Evolutionary conservation across 768 basidiomycete species (phyloP).

Genomic region (Xerocomus spinulosus): DNA sequence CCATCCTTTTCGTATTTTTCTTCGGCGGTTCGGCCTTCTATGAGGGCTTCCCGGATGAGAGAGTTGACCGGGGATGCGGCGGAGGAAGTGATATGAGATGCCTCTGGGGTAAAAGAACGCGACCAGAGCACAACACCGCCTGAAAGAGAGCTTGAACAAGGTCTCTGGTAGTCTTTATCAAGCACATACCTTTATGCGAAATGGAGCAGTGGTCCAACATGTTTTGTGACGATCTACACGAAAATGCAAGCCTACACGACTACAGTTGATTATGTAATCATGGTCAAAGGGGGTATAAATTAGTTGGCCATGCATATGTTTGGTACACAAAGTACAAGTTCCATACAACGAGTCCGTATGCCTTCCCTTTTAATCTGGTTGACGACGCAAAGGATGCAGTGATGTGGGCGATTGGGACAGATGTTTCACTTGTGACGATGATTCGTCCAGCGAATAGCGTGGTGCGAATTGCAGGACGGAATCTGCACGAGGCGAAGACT

Average conservation of each 20-base stretch:
- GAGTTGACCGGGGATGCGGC: constrained; percentile 81
- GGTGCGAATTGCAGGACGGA: constrained; percentile 11
- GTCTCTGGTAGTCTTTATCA: not conserved
- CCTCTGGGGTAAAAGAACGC: constrained; percentile 87
- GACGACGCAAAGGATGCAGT: constrained; percentile 26
- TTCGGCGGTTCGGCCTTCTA: constrained; percentile 80
- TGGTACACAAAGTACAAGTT: constrained; percentile 6
- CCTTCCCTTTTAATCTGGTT: constrained; percentile 9
- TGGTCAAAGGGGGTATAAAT: constrained; percentile 8
- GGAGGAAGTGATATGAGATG: constrained; percentile 61
- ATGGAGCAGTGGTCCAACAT: constrained; percentile 98
- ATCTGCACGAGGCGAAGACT: constrained; percentile 1
- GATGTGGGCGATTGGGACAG: constrained; percentile 10
- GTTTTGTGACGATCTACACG: not conserved
- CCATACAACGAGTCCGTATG: not conserved
- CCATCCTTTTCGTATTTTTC: constrained; percentile 91
- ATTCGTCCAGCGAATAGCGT: constrained; percentile 13
- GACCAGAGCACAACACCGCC: constrained; percentile 95
- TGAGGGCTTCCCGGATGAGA: constrained; percentile 84
- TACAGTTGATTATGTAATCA: constrained; percentile 7
- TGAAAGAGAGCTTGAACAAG: constrained; percentile 28
- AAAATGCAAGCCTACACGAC: not conserved
- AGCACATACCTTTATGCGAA: constrained; percentile 74
- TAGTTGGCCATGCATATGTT: not conserved
- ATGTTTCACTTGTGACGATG: not conserved